These are phyloP conservation scores for Fusarium sp. DNA, from an alignment of 2,329 filamentous ascomycete genomes.

Conservation along the genomic window DNA sequence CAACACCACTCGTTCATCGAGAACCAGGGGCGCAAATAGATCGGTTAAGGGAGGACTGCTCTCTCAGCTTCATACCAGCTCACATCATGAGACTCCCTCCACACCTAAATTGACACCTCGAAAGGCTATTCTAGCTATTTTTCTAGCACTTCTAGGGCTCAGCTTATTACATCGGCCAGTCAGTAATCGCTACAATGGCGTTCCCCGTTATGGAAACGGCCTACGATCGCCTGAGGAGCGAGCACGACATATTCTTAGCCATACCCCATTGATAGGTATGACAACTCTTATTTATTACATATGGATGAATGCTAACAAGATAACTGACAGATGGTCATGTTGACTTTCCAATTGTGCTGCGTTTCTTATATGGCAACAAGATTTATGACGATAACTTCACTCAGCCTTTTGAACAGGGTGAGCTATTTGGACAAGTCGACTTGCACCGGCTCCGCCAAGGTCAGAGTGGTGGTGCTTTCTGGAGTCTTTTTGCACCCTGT, in stretches of 20 bases:
- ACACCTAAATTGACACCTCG: slow-evolving; percentile 42
- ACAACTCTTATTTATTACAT: neutral
- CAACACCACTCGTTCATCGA: slow-evolving; percentile 24
- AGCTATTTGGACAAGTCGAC: slow-evolving; percentile 78
- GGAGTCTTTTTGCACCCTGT: slow-evolving; percentile 87
- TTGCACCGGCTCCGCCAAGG: slow-evolving; percentile 78
- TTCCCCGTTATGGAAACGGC: slow-evolving; percentile 42
- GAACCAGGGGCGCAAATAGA: slow-evolving; percentile 27
- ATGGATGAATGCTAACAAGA: neutral
- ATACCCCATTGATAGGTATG: slow-evolving; percentile 63
- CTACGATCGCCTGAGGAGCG: slow-evolving; percentile 56
- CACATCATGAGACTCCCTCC: slow-evolving; percentile 32
- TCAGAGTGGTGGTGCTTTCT: slow-evolving; percentile 86
- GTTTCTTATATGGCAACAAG: slow-evolving; percentile 75
- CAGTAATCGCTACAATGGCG: slow-evolving; percentile 37
- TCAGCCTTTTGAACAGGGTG: slow-evolving; percentile 77
- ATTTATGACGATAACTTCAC: slow-evolving; percentile 81
- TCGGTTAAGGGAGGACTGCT: slow-evolving; percentile 33
- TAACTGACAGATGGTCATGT: slow-evolving; percentile 82
- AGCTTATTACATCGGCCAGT: slow-evolving; percentile 44
- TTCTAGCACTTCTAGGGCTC: slow-evolving; percentile 44
- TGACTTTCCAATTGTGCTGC: slow-evolving; percentile 82
- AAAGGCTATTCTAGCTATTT: slow-evolving; percentile 37
- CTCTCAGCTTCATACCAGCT: slow-evolving; percentile 32
- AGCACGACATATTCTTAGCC: slow-evolving; percentile 57